A percentile compares a stretch with the other conserved stretches of the same genome.
These are phyloP conservation scores for Abelmoschus esculentus DNA, from an alignment of 345 rosid species.

Conservation along the genomic window DNA sequence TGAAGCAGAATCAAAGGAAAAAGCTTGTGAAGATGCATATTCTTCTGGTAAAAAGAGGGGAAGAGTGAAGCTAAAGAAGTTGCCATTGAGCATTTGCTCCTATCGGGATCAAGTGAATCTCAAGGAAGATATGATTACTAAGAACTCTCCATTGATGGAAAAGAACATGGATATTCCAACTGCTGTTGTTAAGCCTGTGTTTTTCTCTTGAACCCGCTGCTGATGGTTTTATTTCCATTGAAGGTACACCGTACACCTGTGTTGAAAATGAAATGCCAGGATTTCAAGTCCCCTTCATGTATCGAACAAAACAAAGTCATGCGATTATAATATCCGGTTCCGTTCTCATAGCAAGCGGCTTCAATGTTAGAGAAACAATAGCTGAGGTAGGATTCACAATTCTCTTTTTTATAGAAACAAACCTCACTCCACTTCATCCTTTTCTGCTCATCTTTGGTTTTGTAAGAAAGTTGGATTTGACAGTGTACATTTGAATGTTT, in stretches of 20 bases:
- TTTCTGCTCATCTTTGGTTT: slow-evolving; percentile 35
- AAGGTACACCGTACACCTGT: slow-evolving; percentile 31
- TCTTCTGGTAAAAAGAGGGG: slow-evolving; percentile 57
- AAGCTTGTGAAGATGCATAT: slow-evolving; percentile 30
- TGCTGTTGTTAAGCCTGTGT: slow-evolving; percentile 28
- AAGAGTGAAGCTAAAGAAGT: slow-evolving; percentile 73
- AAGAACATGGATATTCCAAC: slow-evolving; percentile 32
- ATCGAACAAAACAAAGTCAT: slow-evolving; percentile 61
- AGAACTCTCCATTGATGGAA: slow-evolving; percentile 31
- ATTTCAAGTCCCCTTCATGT: slow-evolving; percentile 47
- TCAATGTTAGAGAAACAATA: slow-evolving; percentile 20
- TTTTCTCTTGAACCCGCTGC: slow-evolving; percentile 34
- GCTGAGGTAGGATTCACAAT: slow-evolving; percentile 33
- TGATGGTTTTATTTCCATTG: slow-evolving; percentile 39
- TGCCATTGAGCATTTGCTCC: slow-evolving; percentile 63
- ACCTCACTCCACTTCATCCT: slow-evolving; percentile 19
- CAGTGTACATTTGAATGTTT: slow-evolving; percentile 30
- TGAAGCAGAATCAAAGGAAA: slow-evolving; percentile 49
- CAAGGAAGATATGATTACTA: slow-evolving; percentile 30
- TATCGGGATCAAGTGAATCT: slow-evolving; percentile 51
- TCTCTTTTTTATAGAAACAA: slow-evolving; percentile 26
- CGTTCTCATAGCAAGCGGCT: slow-evolving; percentile 16
- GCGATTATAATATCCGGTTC: slow-evolving; percentile 38
- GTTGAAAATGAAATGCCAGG: slow-evolving; percentile 83
- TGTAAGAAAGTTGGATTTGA: slow-evolving; percentile 42